These are phyloP conservation scores for Oryza brachyantha DNA, from an alignment of 176 grass and related monocot genomes.

Conservation along the genomic window DNA sequence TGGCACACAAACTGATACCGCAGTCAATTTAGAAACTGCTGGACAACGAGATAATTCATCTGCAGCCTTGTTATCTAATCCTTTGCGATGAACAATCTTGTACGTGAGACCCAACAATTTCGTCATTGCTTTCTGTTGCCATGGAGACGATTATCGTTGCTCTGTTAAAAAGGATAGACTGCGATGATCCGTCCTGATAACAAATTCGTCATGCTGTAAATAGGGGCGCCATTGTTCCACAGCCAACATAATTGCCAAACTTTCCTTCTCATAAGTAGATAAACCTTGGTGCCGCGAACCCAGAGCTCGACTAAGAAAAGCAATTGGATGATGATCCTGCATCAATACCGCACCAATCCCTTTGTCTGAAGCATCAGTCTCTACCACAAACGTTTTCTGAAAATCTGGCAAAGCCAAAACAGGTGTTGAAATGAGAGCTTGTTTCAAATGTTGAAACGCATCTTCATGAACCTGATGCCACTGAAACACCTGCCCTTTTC, in stretches of 20 bases:
- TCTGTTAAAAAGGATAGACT: not conserved
- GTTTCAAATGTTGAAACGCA: not conserved
- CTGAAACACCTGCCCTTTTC: not conserved
- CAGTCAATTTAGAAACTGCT: too few relatives aligned
- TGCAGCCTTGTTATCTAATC: too few relatives aligned
- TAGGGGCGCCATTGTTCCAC: not conserved
- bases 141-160: too few relatives aligned
- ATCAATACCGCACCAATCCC: not conserved
- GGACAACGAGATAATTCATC: too few relatives aligned
- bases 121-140: too few relatives aligned
- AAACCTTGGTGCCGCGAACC: not conserved
- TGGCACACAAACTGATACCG: too few relatives aligned
- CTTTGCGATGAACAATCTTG: too few relatives aligned
- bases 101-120: too few relatives aligned
- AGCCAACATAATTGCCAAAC: not conserved
- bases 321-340: not conserved
- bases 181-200: not conserved
- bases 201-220: not conserved
- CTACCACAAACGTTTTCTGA: not conserved
- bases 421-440: fast-evolving
- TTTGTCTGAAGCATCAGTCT: not conserved
- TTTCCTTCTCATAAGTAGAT: not conserved
- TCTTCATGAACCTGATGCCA: fast-evolving
- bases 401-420: not conserved
- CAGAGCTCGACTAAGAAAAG: too few relatives aligned